Evolutionary conservation across 768 basidiomycete species (phyloP).

Genomic region (Mycena vulgaris): DNA sequence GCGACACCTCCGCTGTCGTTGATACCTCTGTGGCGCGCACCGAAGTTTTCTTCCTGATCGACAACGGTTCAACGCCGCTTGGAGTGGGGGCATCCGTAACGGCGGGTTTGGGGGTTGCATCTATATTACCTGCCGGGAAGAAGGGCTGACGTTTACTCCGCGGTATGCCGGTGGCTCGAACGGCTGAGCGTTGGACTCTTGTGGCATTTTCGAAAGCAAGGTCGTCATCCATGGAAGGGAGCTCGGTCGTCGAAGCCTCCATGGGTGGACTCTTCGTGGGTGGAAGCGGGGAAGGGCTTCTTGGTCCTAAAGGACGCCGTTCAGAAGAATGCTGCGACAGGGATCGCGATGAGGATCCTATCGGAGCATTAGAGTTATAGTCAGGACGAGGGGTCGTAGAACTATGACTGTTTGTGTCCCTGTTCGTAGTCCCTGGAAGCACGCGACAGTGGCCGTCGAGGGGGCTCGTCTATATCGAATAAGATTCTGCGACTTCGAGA

Average conservation of each 20-base stretch:
- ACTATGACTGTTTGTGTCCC: constrained; percentile 55
- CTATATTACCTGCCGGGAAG: constrained; percentile 65
- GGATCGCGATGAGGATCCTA: constrained; percentile 59
- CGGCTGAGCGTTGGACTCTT: constrained; percentile 43
- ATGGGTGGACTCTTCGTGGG: constrained; percentile 57
- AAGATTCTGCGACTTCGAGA: constrained; percentile 27
- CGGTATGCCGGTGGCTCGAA: constrained; percentile 67
- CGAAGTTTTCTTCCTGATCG: constrained; percentile 89
- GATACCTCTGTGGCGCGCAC: constrained; percentile 59
- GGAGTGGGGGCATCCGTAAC: constrained; percentile 52
- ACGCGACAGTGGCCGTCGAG: constrained; percentile 71
- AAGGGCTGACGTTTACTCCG: constrained; percentile 82
- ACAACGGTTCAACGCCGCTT: constrained; percentile 78
- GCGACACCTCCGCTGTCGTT: constrained; percentile 55
- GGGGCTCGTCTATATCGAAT: constrained; percentile 68
- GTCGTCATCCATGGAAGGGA: constrained; percentile 64
- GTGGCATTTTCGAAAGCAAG: constrained; percentile 57
- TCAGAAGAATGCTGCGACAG: constrained; percentile 67
- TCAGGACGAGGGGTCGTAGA: constrained; percentile 65
- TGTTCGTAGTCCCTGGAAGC: constrained; percentile 61
- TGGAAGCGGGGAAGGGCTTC: constrained; percentile 81
- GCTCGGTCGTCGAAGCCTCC: constrained; percentile 47
- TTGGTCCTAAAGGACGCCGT: constrained; percentile 79
- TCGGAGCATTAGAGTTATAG: constrained; percentile 56
- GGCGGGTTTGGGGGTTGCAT: constrained; percentile 66